Base-by-base conservation (phyloP, 305 asterid genomes). In the Fraxinus velutina region DNA sequence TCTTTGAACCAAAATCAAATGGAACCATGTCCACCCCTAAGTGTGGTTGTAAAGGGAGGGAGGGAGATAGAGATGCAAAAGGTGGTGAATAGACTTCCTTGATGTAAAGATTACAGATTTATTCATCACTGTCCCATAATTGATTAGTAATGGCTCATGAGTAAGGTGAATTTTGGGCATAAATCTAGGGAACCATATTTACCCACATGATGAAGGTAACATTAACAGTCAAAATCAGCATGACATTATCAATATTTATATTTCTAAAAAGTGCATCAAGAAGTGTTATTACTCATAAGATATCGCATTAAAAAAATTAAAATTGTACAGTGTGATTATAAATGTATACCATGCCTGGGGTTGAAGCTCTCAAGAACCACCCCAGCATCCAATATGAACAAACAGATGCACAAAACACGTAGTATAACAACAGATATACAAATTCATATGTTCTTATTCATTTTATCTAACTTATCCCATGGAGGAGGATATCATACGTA, bases 401-500 rank as follows among this genome's bases (percentile, higher is more conserved):
- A n/a, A 57, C 68, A 57, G 27, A 66, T 66, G 33, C 73, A 3
- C 17, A 33, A 9, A 27, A 8, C 34, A 10, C n/a, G 17, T 10
- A 24, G 33, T 4, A 3, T 27, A 64, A 3, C 37, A 27, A 66
- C 33, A 22, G 32, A 64, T 24, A 64, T 21, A 66, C 17, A 27
- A 66, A 66, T 27, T 12, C n/a, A 27, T 24, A 66, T 10, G 4
- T 4, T 4, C n/a, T 12, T 24, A 66, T 66, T 22, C 36, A 27
- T 12, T 60, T 7, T 66, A 10, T 66, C 73, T 27, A 22, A 66
- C 73, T 66, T 32, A 27, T 24, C 5, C 17, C 36, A 27, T 5
- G 34, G 73, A 66, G 33, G 34, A 22, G 36, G 19, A 10, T 9
- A 27, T 27, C 36, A 52, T 62, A 7, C 10, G 27, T 86, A 94